A percentile compares a stretch with the other conserved stretches of the same genome.
These are phyloP conservation scores for Penicillium expansum DNA, from an alignment of 2,329 filamentous ascomycete genomes.

Conservation along the genomic window DNA sequence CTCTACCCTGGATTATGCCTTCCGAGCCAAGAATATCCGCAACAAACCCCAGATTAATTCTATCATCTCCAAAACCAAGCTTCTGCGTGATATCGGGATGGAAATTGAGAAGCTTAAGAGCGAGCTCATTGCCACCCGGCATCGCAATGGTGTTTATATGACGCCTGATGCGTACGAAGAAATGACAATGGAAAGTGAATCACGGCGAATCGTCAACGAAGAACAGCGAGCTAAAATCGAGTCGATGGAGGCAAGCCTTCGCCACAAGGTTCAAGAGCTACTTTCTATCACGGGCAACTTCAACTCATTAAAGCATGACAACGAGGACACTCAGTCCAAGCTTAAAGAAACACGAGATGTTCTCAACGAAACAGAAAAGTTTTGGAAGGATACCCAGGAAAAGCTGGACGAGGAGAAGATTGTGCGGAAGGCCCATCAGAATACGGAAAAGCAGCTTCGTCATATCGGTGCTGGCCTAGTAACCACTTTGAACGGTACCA, in stretches of 20 bases:
- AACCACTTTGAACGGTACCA: conserved; percentile 71
- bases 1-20: conserved; percentile 95
- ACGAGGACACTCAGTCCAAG: conserved; percentile 69
- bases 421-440: conserved; percentile 77
- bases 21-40: conserved; percentile 95
- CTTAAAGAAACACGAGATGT: conserved; percentile 78
- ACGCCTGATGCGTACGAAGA: conserved; percentile 87
- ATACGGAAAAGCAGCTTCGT: conserved; percentile 75
- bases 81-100: conserved; percentile 81
- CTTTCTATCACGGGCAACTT: conserved; percentile 84
- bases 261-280: conserved; percentile 91
- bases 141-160: conserved; percentile 92
- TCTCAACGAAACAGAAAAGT: conserved; percentile 82
- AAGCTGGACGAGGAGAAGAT: conserved; percentile 75
- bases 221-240: conserved; percentile 91
- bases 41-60: conserved; percentile 97
- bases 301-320: conserved; percentile 83
- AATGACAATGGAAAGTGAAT: conserved; percentile 88
- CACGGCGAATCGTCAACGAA: conserved; percentile 82
- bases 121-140: conserved; percentile 86
- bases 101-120: conserved; percentile 95
- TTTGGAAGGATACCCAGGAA: conserved; percentile 72
- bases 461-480: conserved; percentile 73
- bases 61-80: conserved; percentile 85
- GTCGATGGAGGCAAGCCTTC: conserved; percentile 82